Percentiles rank a stretch among this genome's conserved stretches.
Conservation (phyloP, 768 basidiomycete species). For the Aureoboletus auriporus region DNA sequence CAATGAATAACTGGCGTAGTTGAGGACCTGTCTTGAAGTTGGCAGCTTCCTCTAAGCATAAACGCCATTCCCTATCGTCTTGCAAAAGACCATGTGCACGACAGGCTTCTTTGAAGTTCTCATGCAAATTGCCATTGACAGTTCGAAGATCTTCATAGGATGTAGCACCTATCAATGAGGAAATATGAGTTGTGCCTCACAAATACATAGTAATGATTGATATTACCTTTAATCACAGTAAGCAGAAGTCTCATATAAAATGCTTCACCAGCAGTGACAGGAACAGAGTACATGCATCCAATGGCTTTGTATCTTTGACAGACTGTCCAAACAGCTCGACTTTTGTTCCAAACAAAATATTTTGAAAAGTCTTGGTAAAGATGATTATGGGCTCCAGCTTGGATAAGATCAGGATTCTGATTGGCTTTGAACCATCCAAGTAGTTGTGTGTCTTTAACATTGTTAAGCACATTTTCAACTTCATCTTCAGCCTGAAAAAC, state of each 20-base stretch:
- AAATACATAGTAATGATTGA: neutral
- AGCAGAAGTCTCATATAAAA: slow-evolving; percentile 41
- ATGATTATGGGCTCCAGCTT: slow-evolving; percentile 6
- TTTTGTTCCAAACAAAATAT: slow-evolving; percentile 23
- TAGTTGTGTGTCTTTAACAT: slow-evolving; percentile 22
- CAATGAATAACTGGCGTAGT: slow-evolving; percentile 37
- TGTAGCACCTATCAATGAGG: slow-evolving; percentile 14
- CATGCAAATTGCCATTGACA: no score
- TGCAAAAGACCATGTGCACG: slow-evolving; percentile 37
- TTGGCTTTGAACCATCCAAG: slow-evolving; percentile 33
- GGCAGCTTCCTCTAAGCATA: slow-evolving; percentile 39
- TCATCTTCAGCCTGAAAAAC: no score
- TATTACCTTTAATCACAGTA: slow-evolving; percentile 28
- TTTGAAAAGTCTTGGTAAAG: slow-evolving; percentile 35
- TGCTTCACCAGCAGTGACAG: slow-evolving; percentile 25
- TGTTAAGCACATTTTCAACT: slow-evolving; percentile 5
- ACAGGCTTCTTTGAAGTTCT: neutral
- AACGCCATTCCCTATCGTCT: slow-evolving; percentile 44
- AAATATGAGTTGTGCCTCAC: no score
- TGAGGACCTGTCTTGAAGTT: slow-evolving; percentile 34
- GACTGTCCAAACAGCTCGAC: slow-evolving; percentile 27
- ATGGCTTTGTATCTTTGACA: neutral
- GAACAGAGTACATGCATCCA: slow-evolving; percentile 17
- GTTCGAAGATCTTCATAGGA: slow-evolving; percentile 22
- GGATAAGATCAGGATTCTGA: slow-evolving; percentile 4